Evolutionary conservation across 306 rosid species (phyloP).

Genomic region (Malus orientalis): DNA sequence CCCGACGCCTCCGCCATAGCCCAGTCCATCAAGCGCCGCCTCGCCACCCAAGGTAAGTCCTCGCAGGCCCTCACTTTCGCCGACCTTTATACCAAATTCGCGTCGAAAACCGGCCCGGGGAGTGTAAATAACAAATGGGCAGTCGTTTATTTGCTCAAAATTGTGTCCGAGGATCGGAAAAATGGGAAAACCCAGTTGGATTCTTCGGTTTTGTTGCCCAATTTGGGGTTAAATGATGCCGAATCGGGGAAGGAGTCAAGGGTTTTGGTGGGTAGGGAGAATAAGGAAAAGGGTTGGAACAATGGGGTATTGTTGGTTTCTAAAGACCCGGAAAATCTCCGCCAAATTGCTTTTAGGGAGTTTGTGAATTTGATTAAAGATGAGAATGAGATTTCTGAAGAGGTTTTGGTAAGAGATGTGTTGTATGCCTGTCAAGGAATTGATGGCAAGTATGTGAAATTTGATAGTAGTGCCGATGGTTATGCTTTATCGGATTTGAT

Average conservation of each 20-base stretch:
- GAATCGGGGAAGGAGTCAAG: conserved; percentile 28
- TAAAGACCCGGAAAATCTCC: conserved; percentile 68
- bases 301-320: conserved; percentile 63
- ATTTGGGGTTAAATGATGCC: conserved; percentile 29
- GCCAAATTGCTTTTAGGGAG: conserved; percentile 68
- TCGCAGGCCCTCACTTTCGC: conserved; percentile 90
- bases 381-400: conserved; percentile 72
- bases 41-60: conserved; percentile 79
- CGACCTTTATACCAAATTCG: conserved; percentile 72
- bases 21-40: conserved; percentile 79
- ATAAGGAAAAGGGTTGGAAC: conserved; percentile 40
- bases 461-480: conserved; percentile 33
- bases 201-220: conserved; percentile 52
- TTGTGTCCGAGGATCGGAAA: conserved; percentile 62
- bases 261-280: conserved; percentile 14
- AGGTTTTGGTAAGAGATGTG: conserved; percentile 78
- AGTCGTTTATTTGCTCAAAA: conserved; percentile 64
- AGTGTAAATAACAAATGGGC: conserved; percentile 90
- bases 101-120: conserved; percentile 55
- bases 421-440: conserved; percentile 91
- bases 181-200: conserved; percentile 28
- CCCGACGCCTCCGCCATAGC: conserved; percentile 89
- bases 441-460: conserved; percentile 72
- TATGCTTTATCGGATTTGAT: conserved; percentile 45
- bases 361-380: conserved; percentile 59